These are phyloP conservation scores for Athelia sp. DNA, from an alignment of 1,284 basidiomycete genomes.

Conservation along the genomic window DNA sequence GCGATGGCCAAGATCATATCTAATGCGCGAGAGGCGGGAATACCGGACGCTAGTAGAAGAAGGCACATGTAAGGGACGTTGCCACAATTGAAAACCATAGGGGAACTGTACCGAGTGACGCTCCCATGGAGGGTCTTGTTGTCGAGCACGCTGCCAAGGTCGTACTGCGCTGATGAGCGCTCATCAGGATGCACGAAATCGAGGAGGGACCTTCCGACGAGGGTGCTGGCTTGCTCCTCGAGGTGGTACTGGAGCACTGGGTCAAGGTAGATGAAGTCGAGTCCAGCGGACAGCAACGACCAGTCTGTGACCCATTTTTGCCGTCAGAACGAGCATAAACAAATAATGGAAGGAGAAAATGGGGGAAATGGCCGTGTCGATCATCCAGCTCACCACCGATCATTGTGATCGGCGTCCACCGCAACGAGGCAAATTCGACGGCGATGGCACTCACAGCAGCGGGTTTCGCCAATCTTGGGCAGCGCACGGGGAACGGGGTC, in stretches of 20 bases:
- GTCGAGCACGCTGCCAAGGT: constrained; percentile 76
- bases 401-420: not conserved
- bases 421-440: constrained; percentile 14
- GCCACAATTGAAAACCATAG: constrained; percentile 9
- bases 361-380: not conserved
- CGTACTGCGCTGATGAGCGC: constrained; percentile 68
- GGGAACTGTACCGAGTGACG: constrained; percentile 71
- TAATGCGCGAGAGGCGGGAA: constrained; percentile 65
- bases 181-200: constrained; percentile 91
- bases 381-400: constrained; percentile 1
- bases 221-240: constrained; percentile 57
- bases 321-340: not conserved
- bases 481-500: not conserved
- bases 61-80: constrained; percentile 4
- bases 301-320: constrained; percentile 49
- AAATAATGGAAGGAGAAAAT: not conserved
- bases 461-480: constrained; percentile 63
- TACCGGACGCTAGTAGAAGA: constrained; percentile 59
- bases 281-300: constrained; percentile 66
- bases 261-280: constrained; percentile 87
- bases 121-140: constrained; percentile 84
- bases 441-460: constrained; percentile 58
- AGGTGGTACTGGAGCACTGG: constrained; percentile 80
- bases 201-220: constrained; percentile 77
- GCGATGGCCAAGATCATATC: constrained; percentile 58